phyloP scores from a whole-genome alignment of 495 filamentous ascomycete genomes.

The Cryomyces antarcticus region DNA sequence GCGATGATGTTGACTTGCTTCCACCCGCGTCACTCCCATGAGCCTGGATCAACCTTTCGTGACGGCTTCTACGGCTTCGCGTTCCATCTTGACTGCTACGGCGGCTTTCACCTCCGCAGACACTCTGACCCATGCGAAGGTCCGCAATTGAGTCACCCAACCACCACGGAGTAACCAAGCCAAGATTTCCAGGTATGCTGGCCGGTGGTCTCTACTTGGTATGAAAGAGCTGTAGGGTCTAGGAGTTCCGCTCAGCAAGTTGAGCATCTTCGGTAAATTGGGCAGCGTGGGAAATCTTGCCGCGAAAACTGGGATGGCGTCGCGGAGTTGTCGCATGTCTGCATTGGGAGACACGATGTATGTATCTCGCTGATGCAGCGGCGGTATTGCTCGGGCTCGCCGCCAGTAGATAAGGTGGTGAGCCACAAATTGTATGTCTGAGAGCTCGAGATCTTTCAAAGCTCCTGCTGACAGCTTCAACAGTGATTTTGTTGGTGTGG shows the following conservation, averaged over 20 bases:
- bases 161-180: conserved; percentile 82
- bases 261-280: conserved; percentile 64
- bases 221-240: conserved; percentile 62
- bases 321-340: conserved; percentile 49
- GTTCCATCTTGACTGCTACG: conserved; percentile 35
- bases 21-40: not conserved
- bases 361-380: conserved; percentile 73
- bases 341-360: conserved; percentile 89
- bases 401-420: conserved; percentile 91
- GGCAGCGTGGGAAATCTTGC: conserved; percentile 62
- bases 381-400: conserved; percentile 75
- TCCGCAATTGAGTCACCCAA: conserved; percentile 80
- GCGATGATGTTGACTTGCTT: not conserved
- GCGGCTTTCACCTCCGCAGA: conserved; percentile 39
- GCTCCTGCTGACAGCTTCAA: conserved; percentile 25
- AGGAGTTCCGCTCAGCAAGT: conserved; percentile 51
- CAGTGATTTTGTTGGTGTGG: conserved; percentile 60
- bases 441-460: conserved; percentile 33
- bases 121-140: conserved; percentile 63
- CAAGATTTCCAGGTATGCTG: conserved; percentile 69
- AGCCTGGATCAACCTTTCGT: conserved; percentile 2
- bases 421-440: conserved; percentile 65
- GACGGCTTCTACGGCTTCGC: conserved; percentile 22
- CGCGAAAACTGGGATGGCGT: conserved; percentile 53
- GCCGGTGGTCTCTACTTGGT: conserved; percentile 74